phyloP scores from a whole-genome alignment of 352 stramenopile genomes.

The Pythium biforme region DNA sequence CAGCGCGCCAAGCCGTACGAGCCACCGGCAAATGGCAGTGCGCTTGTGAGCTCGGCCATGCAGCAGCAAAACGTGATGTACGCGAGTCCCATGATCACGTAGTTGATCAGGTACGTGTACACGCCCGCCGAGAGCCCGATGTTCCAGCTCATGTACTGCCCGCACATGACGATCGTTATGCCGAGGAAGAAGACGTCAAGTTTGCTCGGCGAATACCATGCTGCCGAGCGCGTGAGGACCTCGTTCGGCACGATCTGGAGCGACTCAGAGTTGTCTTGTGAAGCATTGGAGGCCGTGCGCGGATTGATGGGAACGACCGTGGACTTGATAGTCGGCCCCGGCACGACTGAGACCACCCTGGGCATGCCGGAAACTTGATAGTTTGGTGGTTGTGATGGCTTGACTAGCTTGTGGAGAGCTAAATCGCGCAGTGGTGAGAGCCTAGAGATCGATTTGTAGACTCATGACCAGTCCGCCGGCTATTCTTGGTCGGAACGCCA shows the following conservation, averaged over 20 bases:
- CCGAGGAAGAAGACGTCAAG: slow-evolving; percentile 8
- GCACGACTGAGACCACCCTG: neutral
- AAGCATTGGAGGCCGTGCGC: neutral
- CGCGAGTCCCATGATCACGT: slow-evolving; percentile 17
- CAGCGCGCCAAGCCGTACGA: slow-evolving; percentile 26
- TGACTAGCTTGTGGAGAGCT: too few relatives aligned
- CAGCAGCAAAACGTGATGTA: slow-evolving; percentile 28
- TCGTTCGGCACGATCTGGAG: neutral
- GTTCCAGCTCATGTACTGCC: slow-evolving; percentile 30
- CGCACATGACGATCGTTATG: slow-evolving; percentile 16
- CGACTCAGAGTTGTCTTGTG: neutral
- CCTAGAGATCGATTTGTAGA: too few relatives aligned
- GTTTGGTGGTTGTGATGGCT: too few relatives aligned
- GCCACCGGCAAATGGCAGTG: slow-evolving; percentile 31
- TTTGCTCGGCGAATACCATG: neutral
- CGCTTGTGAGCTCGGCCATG: slow-evolving; percentile 26
- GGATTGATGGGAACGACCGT: neutral
- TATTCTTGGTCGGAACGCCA: too few relatives aligned
- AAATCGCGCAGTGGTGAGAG: too few relatives aligned
- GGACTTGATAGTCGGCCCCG: neutral
- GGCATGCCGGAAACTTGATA: neutral
- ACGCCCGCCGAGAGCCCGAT: slow-evolving; percentile 6
- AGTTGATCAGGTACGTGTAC: slow-evolving; percentile 5
- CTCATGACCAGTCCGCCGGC: too few relatives aligned
- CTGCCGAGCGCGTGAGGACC: too few relatives aligned